phyloP scores from a whole-genome alignment of 257 asterid genomes.

The Leonotis leonurus region DNA sequence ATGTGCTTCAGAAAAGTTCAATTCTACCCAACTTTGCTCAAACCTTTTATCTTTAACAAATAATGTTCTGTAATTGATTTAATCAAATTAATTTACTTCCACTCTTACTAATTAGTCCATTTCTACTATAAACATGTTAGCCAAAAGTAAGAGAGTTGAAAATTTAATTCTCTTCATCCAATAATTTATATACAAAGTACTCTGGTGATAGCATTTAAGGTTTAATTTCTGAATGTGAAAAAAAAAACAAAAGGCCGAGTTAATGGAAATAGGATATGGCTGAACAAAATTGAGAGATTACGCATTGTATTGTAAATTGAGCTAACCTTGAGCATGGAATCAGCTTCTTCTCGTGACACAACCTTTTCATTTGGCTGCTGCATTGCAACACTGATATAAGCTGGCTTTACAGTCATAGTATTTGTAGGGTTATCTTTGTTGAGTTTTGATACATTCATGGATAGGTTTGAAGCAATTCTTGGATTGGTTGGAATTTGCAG shows the following conservation, averaged over 20 bases:
- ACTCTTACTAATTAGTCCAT: too few relatives aligned
- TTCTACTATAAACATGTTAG: too few relatives aligned
- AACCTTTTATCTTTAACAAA: too few relatives aligned
- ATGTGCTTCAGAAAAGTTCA: slow-evolving; percentile 4
- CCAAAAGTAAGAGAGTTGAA: too few relatives aligned
- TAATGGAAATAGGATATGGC: slow-evolving; percentile 1
- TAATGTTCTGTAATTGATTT: too few relatives aligned
- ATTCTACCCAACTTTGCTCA: neutral
- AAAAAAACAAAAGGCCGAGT: too few relatives aligned
- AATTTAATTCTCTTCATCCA: neutral
- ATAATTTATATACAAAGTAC: slow-evolving; percentile 3
- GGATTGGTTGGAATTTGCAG: slow-evolving; percentile 96
- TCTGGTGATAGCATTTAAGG: too few relatives aligned
- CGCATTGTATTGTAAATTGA: neutral
- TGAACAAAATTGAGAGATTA: slow-evolving; percentile 3
- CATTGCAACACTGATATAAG: slow-evolving; percentile 64
- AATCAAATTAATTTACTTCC: too few relatives aligned
- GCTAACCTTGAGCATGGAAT: slow-evolving; percentile 69
- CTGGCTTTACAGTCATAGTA: slow-evolving; percentile 55
- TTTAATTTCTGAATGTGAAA: too few relatives aligned
- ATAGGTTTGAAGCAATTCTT: slow-evolving; percentile 73
- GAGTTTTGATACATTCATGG: slow-evolving; percentile 42
- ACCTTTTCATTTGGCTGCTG: slow-evolving; percentile 51
- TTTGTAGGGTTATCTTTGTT: slow-evolving; percentile 52
- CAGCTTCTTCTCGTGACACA: slow-evolving; percentile 44